Base-by-base conservation (phyloP, 2,329 filamentous ascomycete genomes). In the Xylariaceae sp. region DNA sequence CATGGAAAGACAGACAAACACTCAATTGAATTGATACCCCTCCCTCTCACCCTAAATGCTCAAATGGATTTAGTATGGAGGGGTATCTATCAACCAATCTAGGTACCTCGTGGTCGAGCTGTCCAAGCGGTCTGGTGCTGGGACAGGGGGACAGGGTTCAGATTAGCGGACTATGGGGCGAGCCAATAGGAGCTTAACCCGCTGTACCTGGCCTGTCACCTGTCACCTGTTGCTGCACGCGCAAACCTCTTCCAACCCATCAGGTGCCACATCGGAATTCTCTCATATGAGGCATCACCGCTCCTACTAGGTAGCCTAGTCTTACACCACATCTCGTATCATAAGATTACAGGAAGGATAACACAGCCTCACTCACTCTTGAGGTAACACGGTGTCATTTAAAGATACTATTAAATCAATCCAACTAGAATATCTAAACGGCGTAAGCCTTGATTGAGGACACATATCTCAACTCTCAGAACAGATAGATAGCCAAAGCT, bases 311-410 rank as follows among this genome's bases (percentile, higher is more conserved):
- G n/a, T n/a, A n/a, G n/a, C n/a, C n/a, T n/a, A n/a, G n/a, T n/a
- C n/a, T n/a, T 33, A 46, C 21, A 24, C 47, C 36, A 39, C 40
- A 34, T 55, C 44, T 55, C 36, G 52, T 55, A 44, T 55, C 31
- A 23, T 48, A 44, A 54, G 43, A 54, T 54, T 54, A 19, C 45
- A 48, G 44, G 37, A 48, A 5, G 6, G 19, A 28, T 40, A 53
- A n/a, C n/a, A n/a, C 51, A 54, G 51, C 51, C 51, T 53, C 51
- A 36, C 16, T 8, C 44, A 29, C 29, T 6, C 12, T 12, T 14
- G 23, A 37, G 34, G 37, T 23, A 28, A 43, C 52, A 48, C 52
- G 29, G 31, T 37, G 34, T 31, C 33, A n/a, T 40, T 40, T 26
- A 39, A 34, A 31, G 23, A 19, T 17, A 11, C n/a, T n/a, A n/a